phyloP scores from a whole-genome alignment of 2,329 filamentous ascomycete genomes.

The Coleophoma cylindrospora region DNA sequence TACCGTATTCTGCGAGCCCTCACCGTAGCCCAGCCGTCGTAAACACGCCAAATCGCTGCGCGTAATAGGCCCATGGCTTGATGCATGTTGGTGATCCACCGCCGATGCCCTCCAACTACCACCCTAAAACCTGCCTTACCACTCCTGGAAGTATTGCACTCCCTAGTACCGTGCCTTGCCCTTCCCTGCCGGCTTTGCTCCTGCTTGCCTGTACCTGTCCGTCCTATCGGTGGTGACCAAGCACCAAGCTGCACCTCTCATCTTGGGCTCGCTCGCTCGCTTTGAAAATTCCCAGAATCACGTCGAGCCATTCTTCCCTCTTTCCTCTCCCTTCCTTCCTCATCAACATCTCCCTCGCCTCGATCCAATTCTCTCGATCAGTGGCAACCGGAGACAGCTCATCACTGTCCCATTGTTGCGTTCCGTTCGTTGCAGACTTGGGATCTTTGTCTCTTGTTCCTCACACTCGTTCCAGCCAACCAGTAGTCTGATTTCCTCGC shows the following conservation, averaged over 20 bases:
- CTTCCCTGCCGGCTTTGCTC: too few species aligned
- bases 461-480: slow-evolving; percentile 4
- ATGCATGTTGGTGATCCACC: neutral
- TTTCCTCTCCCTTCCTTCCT: slow-evolving; percentile 5
- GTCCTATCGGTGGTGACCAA: too few species aligned
- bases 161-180: too few species aligned
- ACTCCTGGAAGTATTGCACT: too few species aligned
- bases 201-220: neutral
- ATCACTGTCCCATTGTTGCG: slow-evolving; percentile 1
- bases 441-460: neutral
- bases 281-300: slow-evolving; percentile 3
- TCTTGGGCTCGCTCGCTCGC: neutral
- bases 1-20: too few species aligned
- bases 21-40: neutral
- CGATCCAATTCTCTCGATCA: neutral
- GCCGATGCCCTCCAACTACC: too few species aligned
- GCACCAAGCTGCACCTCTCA: too few species aligned
- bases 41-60: too few species aligned
- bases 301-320: slow-evolving; percentile 6
- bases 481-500: slow-evolving; percentile 3
- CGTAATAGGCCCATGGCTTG: neutral
- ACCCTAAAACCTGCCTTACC: too few species aligned
- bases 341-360: slow-evolving; percentile 3
- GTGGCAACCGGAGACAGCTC: slow-evolving; percentile 2
- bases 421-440: neutral